Evolutionary conservation across 2,329 filamentous ascomycete species (phyloP), one percentile per base, ranked within the genome.

Genomic region (Exophiala spinifera): DNA sequence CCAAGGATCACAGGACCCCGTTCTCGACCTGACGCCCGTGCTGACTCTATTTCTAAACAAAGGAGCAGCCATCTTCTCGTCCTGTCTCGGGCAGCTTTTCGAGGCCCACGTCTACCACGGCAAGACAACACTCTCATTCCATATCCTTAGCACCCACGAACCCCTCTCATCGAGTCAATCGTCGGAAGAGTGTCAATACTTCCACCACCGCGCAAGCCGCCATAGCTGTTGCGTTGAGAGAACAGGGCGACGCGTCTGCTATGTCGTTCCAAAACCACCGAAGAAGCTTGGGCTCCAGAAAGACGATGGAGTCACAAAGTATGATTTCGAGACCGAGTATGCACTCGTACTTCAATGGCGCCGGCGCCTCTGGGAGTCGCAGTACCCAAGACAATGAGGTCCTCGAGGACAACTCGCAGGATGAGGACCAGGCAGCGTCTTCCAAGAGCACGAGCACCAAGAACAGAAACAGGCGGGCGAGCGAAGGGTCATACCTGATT

Each of bases 171-270:
- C 88, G 94, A 64, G 84, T 97, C 63, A 91, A 89, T 65, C 89
- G 92, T 67, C 85, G 94, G 66, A 97, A 97, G 82, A 96, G 91
- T 74, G 91, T 95, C 69, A 85, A 83, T 69, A 90, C 89, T 44
- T 81, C 79, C 45, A 91, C 88, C 72, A 83, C 87, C 43, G 86
- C 88, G 15, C 89, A 88, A 50, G 72, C 68, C 47, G 67, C 73
- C 34, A 73, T 92, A 59, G 87, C 88, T 28, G 87, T 88, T 25
- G 88, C 86, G 48, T 75, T 88, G 58, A 83, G 84, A 66, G 87
- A 88, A 68, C 78, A 77, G 49, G 75, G 74, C 56, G 84, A 86
- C 63, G 61, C 79, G 79, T 69, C 85, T 74, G 76, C 73, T 37
- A 85, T 87, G 53, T 75, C 78, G 51, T 76, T 78, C 65, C 50